Conservation (phyloP, 2,329 filamentous ascomycete species). For the Colletotrichum melonis region DNA sequence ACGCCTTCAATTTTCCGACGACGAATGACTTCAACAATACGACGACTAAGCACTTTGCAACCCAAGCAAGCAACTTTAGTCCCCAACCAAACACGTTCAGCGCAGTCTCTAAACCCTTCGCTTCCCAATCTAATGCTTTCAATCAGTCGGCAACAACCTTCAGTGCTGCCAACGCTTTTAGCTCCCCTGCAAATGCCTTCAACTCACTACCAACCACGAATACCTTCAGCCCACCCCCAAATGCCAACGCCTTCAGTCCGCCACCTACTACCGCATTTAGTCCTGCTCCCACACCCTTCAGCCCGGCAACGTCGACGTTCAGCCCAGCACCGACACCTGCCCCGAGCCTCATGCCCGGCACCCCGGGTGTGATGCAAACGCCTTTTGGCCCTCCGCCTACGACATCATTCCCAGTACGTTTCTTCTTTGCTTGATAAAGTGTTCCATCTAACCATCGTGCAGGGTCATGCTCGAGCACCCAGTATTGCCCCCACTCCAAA, state of each 20-base stretch:
- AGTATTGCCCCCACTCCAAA: slow-evolving; percentile 41
- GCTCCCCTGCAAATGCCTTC: slow-evolving; percentile 16
- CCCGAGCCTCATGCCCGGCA: slow-evolving; percentile 20
- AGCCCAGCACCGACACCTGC: slow-evolving; percentile 33
- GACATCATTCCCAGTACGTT: slow-evolving; percentile 33
- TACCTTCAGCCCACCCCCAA: slow-evolving; percentile 2
- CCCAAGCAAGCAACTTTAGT: slow-evolving; percentile 5
- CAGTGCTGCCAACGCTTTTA: slow-evolving; percentile 2
- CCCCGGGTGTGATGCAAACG: slow-evolving; percentile 26
- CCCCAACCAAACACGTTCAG: neutral
- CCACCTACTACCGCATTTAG: slow-evolving; percentile 21
- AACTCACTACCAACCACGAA: slow-evolving; percentile 12
- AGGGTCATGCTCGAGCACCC: slow-evolving; percentile 28
- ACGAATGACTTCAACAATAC: slow-evolving; percentile 16
- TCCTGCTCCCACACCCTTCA: slow-evolving; percentile 25
- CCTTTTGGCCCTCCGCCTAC: slow-evolving; percentile 32
- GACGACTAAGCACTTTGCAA: neutral
- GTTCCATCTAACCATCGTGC: slow-evolving; percentile 13
- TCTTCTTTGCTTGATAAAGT: neutral
- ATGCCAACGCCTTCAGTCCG: slow-evolving; percentile 25
- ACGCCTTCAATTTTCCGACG: neutral
- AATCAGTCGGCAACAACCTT: slow-evolving; percentile 7
- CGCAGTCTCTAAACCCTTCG: slow-evolving; percentile 1
- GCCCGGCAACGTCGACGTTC: slow-evolving; percentile 24
- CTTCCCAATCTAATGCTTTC: slow-evolving; percentile 1